These are phyloP conservation scores for Epichloe typhina DNA, from an alignment of 2,329 filamentous ascomycete genomes.

Conservation along the genomic window DNA sequence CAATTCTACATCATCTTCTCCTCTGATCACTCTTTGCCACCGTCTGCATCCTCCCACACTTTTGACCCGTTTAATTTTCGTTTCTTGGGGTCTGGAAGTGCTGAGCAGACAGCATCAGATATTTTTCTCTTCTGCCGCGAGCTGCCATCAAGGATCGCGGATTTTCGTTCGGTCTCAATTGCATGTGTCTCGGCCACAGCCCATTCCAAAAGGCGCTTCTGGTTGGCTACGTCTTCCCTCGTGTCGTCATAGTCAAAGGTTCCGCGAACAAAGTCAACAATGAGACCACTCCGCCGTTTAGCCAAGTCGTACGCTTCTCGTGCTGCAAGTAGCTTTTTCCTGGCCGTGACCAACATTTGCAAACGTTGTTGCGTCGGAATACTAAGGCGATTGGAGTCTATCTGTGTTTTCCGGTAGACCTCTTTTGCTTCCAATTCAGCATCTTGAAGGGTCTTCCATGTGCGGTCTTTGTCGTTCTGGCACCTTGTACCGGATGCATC, in stretches of 20 bases:
- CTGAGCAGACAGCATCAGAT: no score
- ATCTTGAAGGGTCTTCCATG: background rate
- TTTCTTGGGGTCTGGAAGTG: no score
- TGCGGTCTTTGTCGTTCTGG: background rate
- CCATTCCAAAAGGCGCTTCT: conserved; percentile 14
- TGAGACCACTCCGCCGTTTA: background rate
- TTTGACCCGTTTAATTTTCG: no score
- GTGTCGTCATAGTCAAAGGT: conserved; percentile 4
- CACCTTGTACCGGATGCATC: background rate
- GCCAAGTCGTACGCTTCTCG: background rate
- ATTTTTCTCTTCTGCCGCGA: background rate
- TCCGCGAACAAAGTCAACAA: conserved; percentile 4
- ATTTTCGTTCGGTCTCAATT: conserved; percentile 2
- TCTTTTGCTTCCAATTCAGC: conserved; percentile 1
- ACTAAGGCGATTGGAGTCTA: background rate
- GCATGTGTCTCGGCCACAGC: conserved; percentile 13
- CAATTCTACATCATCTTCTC: no score
- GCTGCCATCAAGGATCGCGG: background rate
- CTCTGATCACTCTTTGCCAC: no score
- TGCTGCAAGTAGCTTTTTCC: background rate
- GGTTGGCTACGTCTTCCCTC: conserved; percentile 9
- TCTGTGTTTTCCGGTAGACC: conserved; percentile 3
- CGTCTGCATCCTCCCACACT: no score
- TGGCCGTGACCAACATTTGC: conserved; percentile 2
- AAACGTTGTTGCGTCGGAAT: conserved; percentile 4